Evolutionary conservation across 495 filamentous ascomycete species (phyloP).

Genomic region (Aspergillus wentii): DNA sequence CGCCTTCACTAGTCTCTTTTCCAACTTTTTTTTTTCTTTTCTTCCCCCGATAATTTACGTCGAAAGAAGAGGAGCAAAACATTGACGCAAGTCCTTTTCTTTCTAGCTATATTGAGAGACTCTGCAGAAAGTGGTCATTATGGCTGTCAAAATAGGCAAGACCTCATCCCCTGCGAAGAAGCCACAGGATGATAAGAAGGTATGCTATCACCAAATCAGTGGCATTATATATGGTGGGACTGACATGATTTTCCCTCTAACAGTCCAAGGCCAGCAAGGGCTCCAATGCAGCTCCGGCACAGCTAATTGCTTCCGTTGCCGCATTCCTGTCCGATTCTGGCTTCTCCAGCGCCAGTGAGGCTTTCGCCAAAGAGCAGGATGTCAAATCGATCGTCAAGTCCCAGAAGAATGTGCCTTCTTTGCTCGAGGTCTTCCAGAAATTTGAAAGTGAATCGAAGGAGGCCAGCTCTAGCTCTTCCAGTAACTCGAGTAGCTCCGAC

Average conservation of each 20-base stretch:
- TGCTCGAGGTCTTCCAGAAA: slow-evolving; percentile 46
- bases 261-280: slow-evolving; percentile 15
- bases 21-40: slow-evolving; percentile 26
- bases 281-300: slow-evolving; percentile 33
- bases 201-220: slow-evolving; percentile 9
- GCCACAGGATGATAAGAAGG: slow-evolving; percentile 34
- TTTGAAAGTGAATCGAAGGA: slow-evolving; percentile 27
- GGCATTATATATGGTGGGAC: slow-evolving; percentile 1
- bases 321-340: slow-evolving; percentile 62
- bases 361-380: slow-evolving; percentile 53
- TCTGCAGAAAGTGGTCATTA: slow-evolving; percentile 10
- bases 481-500: slow-evolving; percentile 16
- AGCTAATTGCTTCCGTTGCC: slow-evolving; percentile 61
- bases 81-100: background rate
- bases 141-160: slow-evolving; percentile 27
- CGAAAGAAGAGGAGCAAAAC: background rate
- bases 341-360: slow-evolving; percentile 52
- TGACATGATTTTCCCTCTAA: slow-evolving; percentile 6
- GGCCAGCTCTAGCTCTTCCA: slow-evolving; percentile 11
- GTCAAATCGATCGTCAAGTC: slow-evolving; percentile 15
- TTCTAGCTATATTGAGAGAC: background rate
- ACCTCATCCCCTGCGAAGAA: slow-evolving; percentile 20
- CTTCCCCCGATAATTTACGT: slow-evolving; percentile 3
- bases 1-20: slow-evolving; percentile 12
- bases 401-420: slow-evolving; percentile 33